Evolutionary conservation across 176 grass and related monocot genomes (phyloP), one percentile per base, ranked within the genome.

Genomic region (Oryza meridionalis): DNA sequence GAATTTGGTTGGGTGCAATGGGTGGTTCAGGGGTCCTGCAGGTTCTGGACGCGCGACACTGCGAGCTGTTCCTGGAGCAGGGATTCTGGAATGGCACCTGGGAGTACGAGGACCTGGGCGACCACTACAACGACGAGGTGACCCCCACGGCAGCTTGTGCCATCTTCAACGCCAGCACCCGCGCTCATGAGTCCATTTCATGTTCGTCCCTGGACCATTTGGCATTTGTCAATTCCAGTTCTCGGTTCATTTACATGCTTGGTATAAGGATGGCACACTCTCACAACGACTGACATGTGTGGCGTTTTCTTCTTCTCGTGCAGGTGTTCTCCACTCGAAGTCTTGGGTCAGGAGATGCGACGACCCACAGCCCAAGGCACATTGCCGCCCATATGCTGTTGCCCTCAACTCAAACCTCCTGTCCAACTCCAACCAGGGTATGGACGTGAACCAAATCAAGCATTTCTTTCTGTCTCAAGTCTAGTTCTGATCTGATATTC

Each of bases 391-490:
- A 15, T 74, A 92, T 40, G 85, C 81, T 67, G 90, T 87, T 11
- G 96, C 88, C 58, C 79, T 99, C 77, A 95, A 90, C 62, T 88
- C 93, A 86, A 99, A 96, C 72, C 88, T 96, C 40, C 81, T 86
- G 78, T 45, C 10, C 45, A 94, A 94, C 77, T 53, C 10, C 45
- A 94, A 94, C 77, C 66, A 87, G 37, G 93, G 96, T 94, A 87
- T 76, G n/a, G 26, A 1, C 61, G 7, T 31, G 21, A 32, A 31
- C 38, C 69, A 50, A 32, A 66, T 11, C 29, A 72, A 72, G 16
- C 6, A 67, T 59, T 53, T 69, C 47, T 29, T 29, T 31, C 75
- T 77, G 25, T 14, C 35, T 55, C 31, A 1, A 75, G 12, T 42
- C 53, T 50, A 88, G 16, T 73, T 82, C 46, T 94, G 22, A 68